Base-by-base conservation (phyloP, 306 rosid genomes). In the Vigna radiata region DNA sequence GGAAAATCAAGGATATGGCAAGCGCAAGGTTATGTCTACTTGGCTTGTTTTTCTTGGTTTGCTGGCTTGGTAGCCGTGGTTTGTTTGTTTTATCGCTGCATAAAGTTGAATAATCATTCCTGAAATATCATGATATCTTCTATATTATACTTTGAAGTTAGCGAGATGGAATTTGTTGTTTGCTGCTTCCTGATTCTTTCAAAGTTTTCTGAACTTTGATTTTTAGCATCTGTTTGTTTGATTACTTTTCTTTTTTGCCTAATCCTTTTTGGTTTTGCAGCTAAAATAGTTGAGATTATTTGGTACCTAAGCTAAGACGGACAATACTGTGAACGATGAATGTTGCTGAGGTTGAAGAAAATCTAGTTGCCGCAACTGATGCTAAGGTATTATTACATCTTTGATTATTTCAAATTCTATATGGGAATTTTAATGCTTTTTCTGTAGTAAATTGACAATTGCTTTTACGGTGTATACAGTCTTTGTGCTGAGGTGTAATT, bases 321-420 rank as follows among this genome's bases (percentile, higher is more conserved):
- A 47, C 56, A 21, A 69, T 25, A 64, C 72, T 81, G 79, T 46
- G 75, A 83, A 85, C 66, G 54, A 96, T 96, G 99, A 97, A 96
- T 82, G 71, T 83, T 73, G 33, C 68, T 0, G 97, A 89, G 84
- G 90, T 89, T 55, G 97, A 96, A 81, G 99, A 92, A 80, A 92
- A 81, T 85, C 73, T 89, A 59, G 88, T 92, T 74, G 89, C 94
- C 8, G 85, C 88, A 63, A 86, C 90, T 77, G 99, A 92, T 78
- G 98, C 98, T 69, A 96, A 95, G 97, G 97, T 95, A 85, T 71
- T 61, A 47, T 59, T 29, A 31, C 8, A 18, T 53, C 62, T 69
- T 84, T 10, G 76, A 18, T 68, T 68, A 54, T 43, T 53, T 74
- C 61, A 29, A 47, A 44, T 49, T 68, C 43, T 85, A 10, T 46